Evolutionary conservation across 805 yeast species (phyloP), one percentile per base, ranked within the genome.

Genomic region (Saccharomyces eubayanus): DNA sequence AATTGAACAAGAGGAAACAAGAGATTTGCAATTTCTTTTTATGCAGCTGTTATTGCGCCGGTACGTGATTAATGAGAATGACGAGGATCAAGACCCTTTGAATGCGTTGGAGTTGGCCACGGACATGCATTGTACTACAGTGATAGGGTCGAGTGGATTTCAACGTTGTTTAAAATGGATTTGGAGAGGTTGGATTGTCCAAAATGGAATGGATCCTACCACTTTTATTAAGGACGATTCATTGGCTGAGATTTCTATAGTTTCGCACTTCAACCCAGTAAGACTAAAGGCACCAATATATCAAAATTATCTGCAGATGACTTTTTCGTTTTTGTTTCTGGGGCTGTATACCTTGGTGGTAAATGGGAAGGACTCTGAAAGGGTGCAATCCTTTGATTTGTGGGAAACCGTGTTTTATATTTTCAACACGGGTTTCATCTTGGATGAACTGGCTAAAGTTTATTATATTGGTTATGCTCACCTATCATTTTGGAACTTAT

Each of bases 121-220:
- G 28, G 96, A 89, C 64, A 80, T 83, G 80, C 96, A 89, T 60
- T 80, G 87, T 10, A 83, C 91, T 8, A 76, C 78, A 24, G 84
- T 89, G 16, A 87, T 90, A 61, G 84, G 89, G 1, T 81, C 95
- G 0, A 73, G 85, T 8, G 96, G 96, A 0, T 89, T 82, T 67
- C 96, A 89, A 69, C 73, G 96, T 52, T 88, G 96, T 71, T 78
- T 89, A 62, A 82, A 84, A 59, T 89, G 96, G 96, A 69, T 89
- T 49, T 89, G 97, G 97, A 74, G 91, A 53, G 97, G 97, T 29
- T 88, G 96, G 96, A 87, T 89, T 57, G 77, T 87, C 50, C 96
- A 89, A 69, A 79, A 85, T 24, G 80, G 83, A 11, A 68, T 67
- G 12, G 89, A 88, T 64, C 88, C 94, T 5, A 77, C 79, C 27